Evolutionary conservation across 192 early-diverging fungal species (phyloP).

Genomic region (Coemansia reversa): DNA sequence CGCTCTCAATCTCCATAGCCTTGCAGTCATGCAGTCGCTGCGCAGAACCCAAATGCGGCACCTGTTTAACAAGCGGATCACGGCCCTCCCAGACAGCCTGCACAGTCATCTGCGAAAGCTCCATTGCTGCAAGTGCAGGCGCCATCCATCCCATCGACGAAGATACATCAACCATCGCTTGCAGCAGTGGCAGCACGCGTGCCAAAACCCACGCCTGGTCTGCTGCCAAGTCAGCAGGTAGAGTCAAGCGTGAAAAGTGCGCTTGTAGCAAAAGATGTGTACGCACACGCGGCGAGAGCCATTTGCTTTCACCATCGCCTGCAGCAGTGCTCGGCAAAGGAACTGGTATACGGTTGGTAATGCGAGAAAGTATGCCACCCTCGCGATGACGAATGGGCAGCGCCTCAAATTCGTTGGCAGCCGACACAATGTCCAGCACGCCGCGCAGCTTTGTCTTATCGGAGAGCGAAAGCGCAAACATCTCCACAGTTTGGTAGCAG

Average conservation of each 20-base stretch:
- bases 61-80: slow-evolving; percentile 80
- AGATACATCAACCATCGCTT: slow-evolving; percentile 93
- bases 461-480: slow-evolving; percentile 86
- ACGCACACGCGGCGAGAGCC: slow-evolving; percentile 88
- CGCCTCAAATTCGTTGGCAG: slow-evolving; percentile 88
- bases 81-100: slow-evolving; percentile 97
- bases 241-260: slow-evolving; percentile 85
- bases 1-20: slow-evolving; percentile 61
- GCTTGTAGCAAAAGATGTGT: slow-evolving; percentile 92
- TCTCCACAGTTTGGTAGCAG: slow-evolving; percentile 89
- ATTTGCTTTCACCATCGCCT: slow-evolving; percentile 24
- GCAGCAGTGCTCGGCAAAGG: background rate
- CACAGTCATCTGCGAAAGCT: slow-evolving; percentile 94
- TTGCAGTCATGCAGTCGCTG: slow-evolving; percentile 17
- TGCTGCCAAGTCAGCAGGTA: slow-evolving; percentile 90
- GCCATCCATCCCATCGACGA: slow-evolving; percentile 88
- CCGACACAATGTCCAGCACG: slow-evolving; percentile 90
- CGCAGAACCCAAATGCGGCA: slow-evolving; percentile 74
- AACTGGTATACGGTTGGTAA: slow-evolving; percentile 82
- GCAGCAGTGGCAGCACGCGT: slow-evolving; percentile 78
- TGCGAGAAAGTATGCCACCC: slow-evolving; percentile 69
- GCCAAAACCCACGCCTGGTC: slow-evolving; percentile 75
- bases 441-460: slow-evolving; percentile 85
- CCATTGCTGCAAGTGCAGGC: slow-evolving; percentile 91
- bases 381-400: slow-evolving; percentile 95